Percentiles rank a stretch among this genome's conserved stretches.
These are phyloP conservation scores for Teratosphaeria viscida DNA, from an alignment of 2,329 filamentous ascomycete genomes.

Conservation along the genomic window DNA sequence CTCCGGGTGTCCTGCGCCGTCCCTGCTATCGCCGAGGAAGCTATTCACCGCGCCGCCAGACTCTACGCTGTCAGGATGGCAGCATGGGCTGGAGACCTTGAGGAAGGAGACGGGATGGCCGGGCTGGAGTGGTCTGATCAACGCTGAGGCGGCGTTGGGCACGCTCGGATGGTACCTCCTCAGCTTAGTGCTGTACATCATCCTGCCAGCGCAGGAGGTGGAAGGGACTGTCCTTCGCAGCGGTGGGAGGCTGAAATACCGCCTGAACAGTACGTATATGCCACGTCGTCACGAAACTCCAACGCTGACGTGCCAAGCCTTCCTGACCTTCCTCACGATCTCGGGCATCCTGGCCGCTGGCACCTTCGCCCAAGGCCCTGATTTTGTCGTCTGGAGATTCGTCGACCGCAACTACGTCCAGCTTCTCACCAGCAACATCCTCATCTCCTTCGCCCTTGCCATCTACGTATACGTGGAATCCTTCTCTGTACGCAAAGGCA, in stretches of 20 bases:
- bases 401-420: constrained; percentile 86
- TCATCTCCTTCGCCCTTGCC: constrained; percentile 63
- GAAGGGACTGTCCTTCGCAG: constrained; percentile 60
- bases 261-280: constrained; percentile 46
- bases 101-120: constrained; percentile 79
- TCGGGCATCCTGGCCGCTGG: constrained; percentile 62
- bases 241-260: constrained; percentile 70
- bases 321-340: constrained; percentile 63
- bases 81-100: constrained; percentile 52
- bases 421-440: constrained; percentile 69
- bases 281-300: background rate
- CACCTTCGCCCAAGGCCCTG: constrained; percentile 63
- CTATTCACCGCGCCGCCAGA: constrained; percentile 33
- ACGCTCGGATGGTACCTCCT: constrained; percentile 69
- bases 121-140: constrained; percentile 61
- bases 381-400: constrained; percentile 85
- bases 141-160: constrained; percentile 57
- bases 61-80: constrained; percentile 20
- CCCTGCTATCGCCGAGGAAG: constrained; percentile 60
- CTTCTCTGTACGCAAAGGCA: constrained; percentile 69
- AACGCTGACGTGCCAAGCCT: constrained; percentile 41
- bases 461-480: constrained; percentile 72
- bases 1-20: constrained; percentile 80
- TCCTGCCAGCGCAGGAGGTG: constrained; percentile 63
- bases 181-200: constrained; percentile 61